Evolutionary conservation across 768 basidiomycete genomes (phyloP).

Genomic region (Rhizopogon salebrosus): DNA sequence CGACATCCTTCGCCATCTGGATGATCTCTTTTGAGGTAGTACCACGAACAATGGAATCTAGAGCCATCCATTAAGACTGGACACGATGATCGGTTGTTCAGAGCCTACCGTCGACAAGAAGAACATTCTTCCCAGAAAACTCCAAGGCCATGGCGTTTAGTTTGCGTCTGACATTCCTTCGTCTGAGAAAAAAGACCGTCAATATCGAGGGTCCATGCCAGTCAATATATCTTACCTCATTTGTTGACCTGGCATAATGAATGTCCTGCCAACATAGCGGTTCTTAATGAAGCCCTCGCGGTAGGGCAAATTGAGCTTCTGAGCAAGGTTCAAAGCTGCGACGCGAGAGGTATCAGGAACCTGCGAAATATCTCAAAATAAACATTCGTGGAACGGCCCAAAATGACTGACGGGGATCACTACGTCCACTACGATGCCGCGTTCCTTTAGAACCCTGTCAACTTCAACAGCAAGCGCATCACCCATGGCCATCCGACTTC

Average conservation of each 20-base stretch:
- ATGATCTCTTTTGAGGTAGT: slow-evolving; percentile 98
- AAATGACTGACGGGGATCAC: slow-evolving; percentile 77
- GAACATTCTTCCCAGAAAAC: slow-evolving; percentile 86
- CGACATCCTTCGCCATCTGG: slow-evolving; percentile 99
- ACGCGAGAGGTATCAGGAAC: slow-evolving; percentile 97
- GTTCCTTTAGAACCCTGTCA: slow-evolving; percentile 59
- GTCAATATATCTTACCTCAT: slow-evolving; percentile 54
- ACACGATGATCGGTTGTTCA: background rate
- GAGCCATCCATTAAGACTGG: background rate
- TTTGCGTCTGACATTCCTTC: slow-evolving; percentile 92
- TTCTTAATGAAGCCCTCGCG: slow-evolving; percentile 99
- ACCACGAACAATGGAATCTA: slow-evolving; percentile 97
- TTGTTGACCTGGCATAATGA: slow-evolving; percentile 99
- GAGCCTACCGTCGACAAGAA: slow-evolving; percentile 86
- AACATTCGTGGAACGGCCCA: background rate
- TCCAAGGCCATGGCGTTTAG: slow-evolving; percentile 98
- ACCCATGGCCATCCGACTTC: slow-evolving; percentile 99
- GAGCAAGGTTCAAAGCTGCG: slow-evolving; percentile 92
- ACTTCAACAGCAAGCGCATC: slow-evolving; percentile 91
- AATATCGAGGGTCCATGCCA: background rate
- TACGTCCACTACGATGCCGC: slow-evolving; percentile 78
- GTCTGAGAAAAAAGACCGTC: slow-evolving; percentile 37
- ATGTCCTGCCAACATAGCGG: slow-evolving; percentile 95
- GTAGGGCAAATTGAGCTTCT: slow-evolving; percentile 84
- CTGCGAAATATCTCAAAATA: slow-evolving; percentile 28